phyloP scores from a whole-genome alignment of 2,329 filamentous ascomycete genomes.

The Coniochaeta ligniaria region DNA sequence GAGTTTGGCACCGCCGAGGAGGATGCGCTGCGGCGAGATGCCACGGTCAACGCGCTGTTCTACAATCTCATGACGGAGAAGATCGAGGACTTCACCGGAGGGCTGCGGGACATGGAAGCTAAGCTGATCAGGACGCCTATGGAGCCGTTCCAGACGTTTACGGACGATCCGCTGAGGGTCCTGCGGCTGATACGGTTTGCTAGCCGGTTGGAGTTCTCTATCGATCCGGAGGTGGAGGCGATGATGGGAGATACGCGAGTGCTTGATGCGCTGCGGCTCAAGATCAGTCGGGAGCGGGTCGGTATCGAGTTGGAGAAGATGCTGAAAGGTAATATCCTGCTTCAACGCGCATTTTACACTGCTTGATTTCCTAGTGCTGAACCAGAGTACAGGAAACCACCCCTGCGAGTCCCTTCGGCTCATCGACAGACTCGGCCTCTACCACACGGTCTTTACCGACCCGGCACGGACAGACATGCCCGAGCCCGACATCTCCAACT shows the following conservation, averaged over 20 bases:
- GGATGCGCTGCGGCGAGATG: slow-evolving; percentile 83
- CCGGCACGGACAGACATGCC: slow-evolving; percentile 46
- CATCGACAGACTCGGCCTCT: slow-evolving; percentile 61
- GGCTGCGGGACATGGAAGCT: slow-evolving; percentile 65
- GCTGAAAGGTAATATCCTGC: slow-evolving; percentile 52
- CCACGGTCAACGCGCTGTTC: slow-evolving; percentile 92
- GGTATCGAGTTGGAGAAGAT: slow-evolving; percentile 88
- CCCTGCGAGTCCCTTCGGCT: slow-evolving; percentile 56
- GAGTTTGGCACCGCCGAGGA: slow-evolving; percentile 90
- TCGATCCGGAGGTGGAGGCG: slow-evolving; percentile 60
- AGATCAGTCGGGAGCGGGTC: slow-evolving; percentile 89
- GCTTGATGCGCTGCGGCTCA: slow-evolving; percentile 67
- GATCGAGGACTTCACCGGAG: slow-evolving; percentile 82
- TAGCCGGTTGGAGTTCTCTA: slow-evolving; percentile 71
- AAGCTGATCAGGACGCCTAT: slow-evolving; percentile 78
- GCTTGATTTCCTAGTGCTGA: too few relatives aligned
- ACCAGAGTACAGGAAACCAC: slow-evolving; percentile 37
- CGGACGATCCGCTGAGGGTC: slow-evolving; percentile 84
- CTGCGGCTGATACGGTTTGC: slow-evolving; percentile 85
- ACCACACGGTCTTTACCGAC: slow-evolving; percentile 67
- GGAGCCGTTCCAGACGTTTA: slow-evolving; percentile 85
- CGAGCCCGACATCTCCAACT: slow-evolving; percentile 50
- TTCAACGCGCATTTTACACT: background rate
- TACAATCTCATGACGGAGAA: slow-evolving; percentile 77
- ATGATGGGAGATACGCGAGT: slow-evolving; percentile 79